Base-by-base conservation (phyloP, 305 asterid species). In the Lippia alba region DNA sequence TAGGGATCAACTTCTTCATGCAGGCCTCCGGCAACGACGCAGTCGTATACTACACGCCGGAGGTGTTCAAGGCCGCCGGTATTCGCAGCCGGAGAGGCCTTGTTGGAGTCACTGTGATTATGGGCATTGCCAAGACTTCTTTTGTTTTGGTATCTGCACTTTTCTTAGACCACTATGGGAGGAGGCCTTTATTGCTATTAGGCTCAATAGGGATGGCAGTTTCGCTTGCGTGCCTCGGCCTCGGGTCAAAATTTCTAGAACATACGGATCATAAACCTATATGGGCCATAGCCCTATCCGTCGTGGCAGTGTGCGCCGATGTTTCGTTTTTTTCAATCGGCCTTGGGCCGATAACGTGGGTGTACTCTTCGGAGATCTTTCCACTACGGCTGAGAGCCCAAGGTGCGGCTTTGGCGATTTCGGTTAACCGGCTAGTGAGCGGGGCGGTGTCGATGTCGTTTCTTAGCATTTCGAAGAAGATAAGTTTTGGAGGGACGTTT, bases 311-410 rank as follows among this genome's bases (percentile, higher is more conserved):
- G 0, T 89, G 91, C 41, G 91, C 89, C 0, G 95, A 86, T 12
- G 92, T 91, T 0, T 89, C 96, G 0, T 89, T 89, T 72, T 91
- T 89, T 78, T 89, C 97, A 0, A 89, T 91, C 39, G 96, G 96
- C 79, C 90, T 87, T 60, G 96, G 97, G 72, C 96, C 97, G 12
- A 82, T 91, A 3, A 89, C 96, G 0, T 89, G 97, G 97, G 96
- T 89, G 0, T 89, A 89, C 78, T 82, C 95, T 0, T 81, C 86
- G 3, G 96, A 91, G 79, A 81, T 91, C 0, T 89, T 87, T 56
- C 96, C 96, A n/a, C 39, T 55, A 65, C 78, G 96, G 45, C 46
- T 89, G 45, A 74, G 97, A 78, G 96, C 95, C 15, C 96, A 89
- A 71, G 97, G 96, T 4, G 12, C 91, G 0, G 71, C 80, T 45